Percentiles rank a stretch among this genome's conserved stretches.
These are phyloP conservation scores for Trametes polyzona DNA, from an alignment of 1,284 basidiomycete genomes.

Conservation along the genomic window DNA sequence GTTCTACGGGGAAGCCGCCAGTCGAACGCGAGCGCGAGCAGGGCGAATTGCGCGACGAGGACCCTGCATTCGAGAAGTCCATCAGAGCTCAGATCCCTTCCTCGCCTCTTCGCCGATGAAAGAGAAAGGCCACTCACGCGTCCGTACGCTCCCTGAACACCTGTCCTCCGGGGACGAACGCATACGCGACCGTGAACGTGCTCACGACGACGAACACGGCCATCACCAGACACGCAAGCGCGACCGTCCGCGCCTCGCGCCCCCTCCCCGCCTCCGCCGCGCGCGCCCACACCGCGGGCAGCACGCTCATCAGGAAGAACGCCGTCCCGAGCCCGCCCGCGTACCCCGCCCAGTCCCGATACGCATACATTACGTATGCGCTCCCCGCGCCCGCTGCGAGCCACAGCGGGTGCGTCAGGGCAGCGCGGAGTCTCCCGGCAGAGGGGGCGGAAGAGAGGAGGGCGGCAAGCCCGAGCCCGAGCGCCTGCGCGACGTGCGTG, in stretches of 20 bases:
- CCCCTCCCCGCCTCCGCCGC: conserved; percentile 41
- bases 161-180: conserved; percentile 87
- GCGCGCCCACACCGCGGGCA: conserved; percentile 57
- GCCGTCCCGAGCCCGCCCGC: conserved; percentile 70
- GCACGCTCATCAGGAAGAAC: conserved; percentile 68
- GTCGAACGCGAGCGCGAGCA: conserved; percentile 51
- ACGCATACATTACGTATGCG: conserved; percentile 61
- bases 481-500: conserved; percentile 67
- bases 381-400: conserved; percentile 54
- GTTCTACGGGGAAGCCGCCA: conserved; percentile 34
- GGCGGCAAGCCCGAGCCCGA: conserved; percentile 57
- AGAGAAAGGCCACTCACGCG: conserved; percentile 45
- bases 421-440: conserved; percentile 22
- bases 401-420: conserved; percentile 53
- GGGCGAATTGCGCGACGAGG: conserved; percentile 51
- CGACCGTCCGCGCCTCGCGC: conserved; percentile 53
- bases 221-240: conserved; percentile 64
- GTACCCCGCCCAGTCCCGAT: conserved; percentile 79
- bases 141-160: conserved; percentile 84
- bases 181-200: conserved; percentile 86
- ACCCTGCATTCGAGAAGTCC: conserved; percentile 45
- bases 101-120: too few relatives aligned
- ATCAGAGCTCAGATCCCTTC: not conserved
- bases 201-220: conserved; percentile 71
- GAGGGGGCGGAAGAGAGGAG: conserved; percentile 36